phyloP scores from a whole-genome alignment of 306 rosid species.

The Pyrus betulifolia region DNA sequence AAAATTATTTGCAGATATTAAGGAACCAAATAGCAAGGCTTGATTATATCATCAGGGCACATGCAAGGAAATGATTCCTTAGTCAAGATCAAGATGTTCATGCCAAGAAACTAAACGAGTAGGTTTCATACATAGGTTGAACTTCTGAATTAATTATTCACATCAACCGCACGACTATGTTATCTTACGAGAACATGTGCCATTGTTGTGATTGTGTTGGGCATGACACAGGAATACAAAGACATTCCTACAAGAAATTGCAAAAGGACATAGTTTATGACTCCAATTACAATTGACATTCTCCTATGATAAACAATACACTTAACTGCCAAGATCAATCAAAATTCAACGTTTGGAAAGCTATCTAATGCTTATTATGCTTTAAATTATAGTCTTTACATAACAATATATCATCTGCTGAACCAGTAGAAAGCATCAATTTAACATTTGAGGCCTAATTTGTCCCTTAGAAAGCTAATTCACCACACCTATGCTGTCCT shows the following conservation, averaged over 20 bases:
- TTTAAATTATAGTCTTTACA: neutral
- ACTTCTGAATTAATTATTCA: neutral
- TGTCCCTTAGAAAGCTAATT: neutral
- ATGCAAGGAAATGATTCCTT: neutral
- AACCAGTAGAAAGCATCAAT: neutral
- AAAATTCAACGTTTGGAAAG: neutral
- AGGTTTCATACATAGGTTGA: neutral
- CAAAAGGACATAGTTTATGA: neutral
- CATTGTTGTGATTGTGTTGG: neutral
- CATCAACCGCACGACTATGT: neutral
- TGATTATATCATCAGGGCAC: neutral
- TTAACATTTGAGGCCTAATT: neutral
- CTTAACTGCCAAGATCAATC: neutral
- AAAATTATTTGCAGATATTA: neutral
- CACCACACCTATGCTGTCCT: neutral
- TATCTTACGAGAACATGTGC: neutral
- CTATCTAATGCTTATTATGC: neutral
- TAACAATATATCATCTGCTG: neutral
- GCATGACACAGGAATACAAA: neutral
- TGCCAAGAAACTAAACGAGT: neutral
- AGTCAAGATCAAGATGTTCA: neutral
- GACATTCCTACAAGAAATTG: neutral
- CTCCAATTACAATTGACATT: neutral
- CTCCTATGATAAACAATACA: neutral
- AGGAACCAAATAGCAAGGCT: neutral